Percentiles rank a stretch among this genome's conserved stretches.
phyloP scores from a whole-genome alignment of 768 basidiomycete species.

The Clitopilus passeckerianus region DNA sequence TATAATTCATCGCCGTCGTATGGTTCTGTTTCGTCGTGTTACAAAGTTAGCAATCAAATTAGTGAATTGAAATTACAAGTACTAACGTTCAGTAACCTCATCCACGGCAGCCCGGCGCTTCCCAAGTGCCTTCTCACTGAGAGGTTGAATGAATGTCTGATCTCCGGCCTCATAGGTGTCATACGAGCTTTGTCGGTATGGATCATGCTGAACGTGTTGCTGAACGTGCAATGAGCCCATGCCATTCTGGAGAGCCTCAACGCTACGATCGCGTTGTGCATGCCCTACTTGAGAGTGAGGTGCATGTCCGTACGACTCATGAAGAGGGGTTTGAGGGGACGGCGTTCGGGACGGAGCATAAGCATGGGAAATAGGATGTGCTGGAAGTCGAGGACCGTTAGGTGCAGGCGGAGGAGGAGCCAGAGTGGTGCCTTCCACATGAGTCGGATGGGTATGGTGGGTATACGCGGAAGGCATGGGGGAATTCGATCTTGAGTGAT shows the following conservation, averaged over 20 bases:
- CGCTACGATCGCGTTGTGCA: neutral
- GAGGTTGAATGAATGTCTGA: constrained; percentile 48
- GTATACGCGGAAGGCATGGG: constrained; percentile 21
- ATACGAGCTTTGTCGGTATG: constrained; percentile 2
- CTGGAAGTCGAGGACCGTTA: constrained; percentile 66
- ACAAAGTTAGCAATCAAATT: neutral
- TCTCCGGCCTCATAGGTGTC: constrained; percentile 23
- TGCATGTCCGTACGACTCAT: constrained; percentile 7
- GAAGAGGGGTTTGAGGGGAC: constrained; percentile 38
- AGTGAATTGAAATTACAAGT: neutral
- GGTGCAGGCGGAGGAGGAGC: constrained; percentile 67
- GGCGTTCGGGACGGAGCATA: constrained; percentile 53
- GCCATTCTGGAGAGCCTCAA: constrained; percentile 12
- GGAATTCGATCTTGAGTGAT: constrained; percentile 38
- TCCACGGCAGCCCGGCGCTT: constrained; percentile 65
- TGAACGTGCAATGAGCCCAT: constrained; percentile 10
- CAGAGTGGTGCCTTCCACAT: constrained; percentile 20
- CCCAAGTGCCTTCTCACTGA: constrained; percentile 84
- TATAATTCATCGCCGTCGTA: constrained; percentile 58
- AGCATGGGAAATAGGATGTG: constrained; percentile 39
- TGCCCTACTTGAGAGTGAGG: constrained; percentile 5
- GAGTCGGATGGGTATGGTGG: constrained; percentile 13
- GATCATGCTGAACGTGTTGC: constrained; percentile 4
- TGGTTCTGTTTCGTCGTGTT: constrained; percentile 24
- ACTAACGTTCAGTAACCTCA: constrained; percentile 45